A percentile compares a stretch with the other conserved stretches of the same genome.
phyloP scores from a whole-genome alignment of 2,329 filamentous ascomycete genomes.

The Pestalotiopsis sp. region DNA sequence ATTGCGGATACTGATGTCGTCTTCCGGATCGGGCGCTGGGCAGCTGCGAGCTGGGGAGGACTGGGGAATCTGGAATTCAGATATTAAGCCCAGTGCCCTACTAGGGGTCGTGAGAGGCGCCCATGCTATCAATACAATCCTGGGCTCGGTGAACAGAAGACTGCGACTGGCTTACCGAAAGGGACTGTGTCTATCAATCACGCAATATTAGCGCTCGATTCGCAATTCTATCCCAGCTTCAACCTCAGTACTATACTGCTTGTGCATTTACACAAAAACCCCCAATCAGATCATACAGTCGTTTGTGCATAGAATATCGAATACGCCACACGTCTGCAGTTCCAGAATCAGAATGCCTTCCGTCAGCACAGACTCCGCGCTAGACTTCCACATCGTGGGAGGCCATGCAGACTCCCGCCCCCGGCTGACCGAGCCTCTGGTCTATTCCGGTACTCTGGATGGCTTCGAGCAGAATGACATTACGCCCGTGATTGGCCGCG shows the following conservation, averaged over 20 bases:
- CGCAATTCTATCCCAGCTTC: constrained; percentile 6
- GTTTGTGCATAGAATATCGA: not conserved
- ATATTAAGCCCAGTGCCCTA: constrained; percentile 6
- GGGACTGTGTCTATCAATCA: constrained; percentile 10
- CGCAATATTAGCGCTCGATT: constrained; percentile 11
- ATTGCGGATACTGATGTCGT: constrained; percentile 18
- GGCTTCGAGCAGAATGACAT: constrained; percentile 37
- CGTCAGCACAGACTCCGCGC: constrained; percentile 19
- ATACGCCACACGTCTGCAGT: not conserved
- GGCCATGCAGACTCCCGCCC: constrained; percentile 28
- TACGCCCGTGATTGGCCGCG: constrained; percentile 37
- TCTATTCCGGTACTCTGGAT: constrained; percentile 45
- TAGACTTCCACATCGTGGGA: constrained; percentile 25
- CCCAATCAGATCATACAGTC: not conserved
- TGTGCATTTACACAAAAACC: not conserved
- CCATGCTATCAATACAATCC: not conserved
- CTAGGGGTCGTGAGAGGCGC: not conserved
- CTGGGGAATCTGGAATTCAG: not conserved
- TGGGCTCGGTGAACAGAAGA: not conserved
- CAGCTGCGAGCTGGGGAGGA: not conserved
- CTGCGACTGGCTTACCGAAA: constrained; percentile 14
- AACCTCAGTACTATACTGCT: not conserved
- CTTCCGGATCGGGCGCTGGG: constrained; percentile 3
- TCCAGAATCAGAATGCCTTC: constrained; percentile 38
- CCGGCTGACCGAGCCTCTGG: constrained; percentile 34